Evolutionary conservation across 176 grass and related monocot genomes (phyloP), one percentile per base, ranked within the genome.

Genomic region (Oryza glaberrima): DNA sequence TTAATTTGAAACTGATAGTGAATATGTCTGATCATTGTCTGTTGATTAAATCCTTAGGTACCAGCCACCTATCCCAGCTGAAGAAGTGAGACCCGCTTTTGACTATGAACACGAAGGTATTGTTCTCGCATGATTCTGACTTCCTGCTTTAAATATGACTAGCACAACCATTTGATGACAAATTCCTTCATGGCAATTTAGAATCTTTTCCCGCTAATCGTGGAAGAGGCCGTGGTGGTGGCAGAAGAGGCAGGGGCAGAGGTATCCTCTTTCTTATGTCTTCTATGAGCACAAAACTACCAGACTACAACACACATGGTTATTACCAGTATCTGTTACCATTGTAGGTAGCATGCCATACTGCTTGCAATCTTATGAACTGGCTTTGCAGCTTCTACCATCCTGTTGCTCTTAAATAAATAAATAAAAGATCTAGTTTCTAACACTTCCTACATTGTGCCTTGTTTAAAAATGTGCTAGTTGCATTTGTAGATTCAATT

Each of bases 61-160:
- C 76, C 95, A 98, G 44, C 82, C 65, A 85, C 95, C 95, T 65
- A 86, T 98, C 83, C 93, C 93, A 70, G 79, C 22, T 36, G 91
- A 95, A 88, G 88, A 93, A 54, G 91, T 95, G 75, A 92, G 75
- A 58, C 88, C 91, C 82, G 70, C 87, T 73, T 85, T 82, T 19
- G 93, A 95, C 56, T 93, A 90, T 86, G 93, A 93, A 65, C 85
- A 91, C n/a, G 93, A 93, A 80, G 91, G 86, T 86, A 77, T 72
- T 88, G 34, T 56, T 80, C 64, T 83, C 1, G 77, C 14, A 23
- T 54, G 20, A 73, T 61, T 20, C 19, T 30, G 60, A 51, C 40
- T 8, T 51, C 43, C 3, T 69, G 20, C 64, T 54, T 85, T 36
- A 78, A 43, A 11, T 46, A 28, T 75, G 67, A 11, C 11, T 83